Percentiles rank a stretch among this genome's conserved stretches.
These are phyloP conservation scores for Peniophora sp. DNA, from an alignment of 1,284 basidiomycete species.

Conservation along the genomic window DNA sequence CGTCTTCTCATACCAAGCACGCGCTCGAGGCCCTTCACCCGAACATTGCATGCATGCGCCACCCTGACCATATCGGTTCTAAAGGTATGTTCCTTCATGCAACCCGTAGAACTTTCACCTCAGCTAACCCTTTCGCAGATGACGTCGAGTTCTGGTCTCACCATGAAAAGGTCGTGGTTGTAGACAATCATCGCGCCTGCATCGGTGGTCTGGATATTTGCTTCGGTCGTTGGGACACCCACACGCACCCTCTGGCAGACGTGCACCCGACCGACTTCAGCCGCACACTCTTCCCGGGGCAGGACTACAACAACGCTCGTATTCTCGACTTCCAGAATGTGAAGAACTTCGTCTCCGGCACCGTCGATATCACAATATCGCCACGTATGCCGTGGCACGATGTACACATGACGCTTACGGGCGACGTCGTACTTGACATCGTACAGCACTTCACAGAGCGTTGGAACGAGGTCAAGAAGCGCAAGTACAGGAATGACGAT, in stretches of 20 bases:
- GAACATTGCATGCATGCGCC: slow-evolving; percentile 82
- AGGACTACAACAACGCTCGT: slow-evolving; percentile 88
- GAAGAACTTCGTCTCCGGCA: slow-evolving; percentile 70
- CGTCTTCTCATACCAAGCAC: slow-evolving; percentile 80
- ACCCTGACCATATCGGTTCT: slow-evolving; percentile 84
- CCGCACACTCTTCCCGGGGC: slow-evolving; percentile 83
- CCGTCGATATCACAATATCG: slow-evolving; percentile 62
- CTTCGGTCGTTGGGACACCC: slow-evolving; percentile 93
- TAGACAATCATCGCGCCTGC: slow-evolving; percentile 79
- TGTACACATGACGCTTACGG: slow-evolving; percentile 82
- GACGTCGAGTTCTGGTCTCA: slow-evolving; percentile 78
- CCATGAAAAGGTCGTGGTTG: slow-evolving; percentile 78
- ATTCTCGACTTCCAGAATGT: slow-evolving; percentile 81
- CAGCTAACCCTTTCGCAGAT: slow-evolving; percentile 28
- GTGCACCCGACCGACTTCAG: slow-evolving; percentile 82
- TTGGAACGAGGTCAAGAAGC: slow-evolving; percentile 80
- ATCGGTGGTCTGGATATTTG: slow-evolving; percentile 88
- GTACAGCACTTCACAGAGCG: slow-evolving; percentile 88
- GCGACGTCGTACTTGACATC: slow-evolving; percentile 81
- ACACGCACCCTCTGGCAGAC: slow-evolving; percentile 81
- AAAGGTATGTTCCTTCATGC: slow-evolving; percentile 37
- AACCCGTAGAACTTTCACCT: neutral
- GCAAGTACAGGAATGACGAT: slow-evolving; percentile 35
- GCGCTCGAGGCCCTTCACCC: slow-evolving; percentile 76
- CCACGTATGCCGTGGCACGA: slow-evolving; percentile 89